Conservation (phyloP, 305 asterid species). For the Rubia peregrina region DNA sequence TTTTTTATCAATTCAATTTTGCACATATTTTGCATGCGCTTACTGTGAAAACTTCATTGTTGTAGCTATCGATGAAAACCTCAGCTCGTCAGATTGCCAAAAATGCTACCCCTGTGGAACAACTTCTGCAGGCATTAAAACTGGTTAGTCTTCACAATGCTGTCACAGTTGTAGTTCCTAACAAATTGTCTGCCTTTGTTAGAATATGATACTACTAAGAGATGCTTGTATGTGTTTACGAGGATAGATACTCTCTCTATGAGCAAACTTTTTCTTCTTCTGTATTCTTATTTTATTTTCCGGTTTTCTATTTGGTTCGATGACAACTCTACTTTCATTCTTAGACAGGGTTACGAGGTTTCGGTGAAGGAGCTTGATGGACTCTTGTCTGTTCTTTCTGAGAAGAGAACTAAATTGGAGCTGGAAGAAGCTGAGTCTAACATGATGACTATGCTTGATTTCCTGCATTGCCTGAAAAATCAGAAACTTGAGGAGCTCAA, state of each 20-base stretch:
- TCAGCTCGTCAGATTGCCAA: conserved; percentile 69
- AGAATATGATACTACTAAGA: background rate
- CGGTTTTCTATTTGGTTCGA: conserved; percentile 19
- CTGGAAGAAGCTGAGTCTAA: conserved; percentile 90
- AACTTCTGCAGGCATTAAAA: conserved; percentile 60
- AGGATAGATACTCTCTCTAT: background rate
- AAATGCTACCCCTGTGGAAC: conserved; percentile 71
- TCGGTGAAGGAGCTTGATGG: conserved; percentile 72
- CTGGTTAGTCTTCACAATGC: conserved; percentile 49
- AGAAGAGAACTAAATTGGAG: conserved; percentile 89
- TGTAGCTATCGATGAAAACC: conserved; percentile 73
- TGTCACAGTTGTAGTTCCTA: background rate
- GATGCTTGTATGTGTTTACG: background rate
- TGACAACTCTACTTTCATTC: conserved; percentile 33
- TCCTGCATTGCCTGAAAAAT: conserved; percentile 62
- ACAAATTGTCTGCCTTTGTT: background rate
- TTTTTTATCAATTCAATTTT: too few relatives aligned
- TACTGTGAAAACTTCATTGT: conserved; percentile 13
- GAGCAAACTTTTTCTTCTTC: background rate
- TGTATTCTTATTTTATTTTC: background rate
- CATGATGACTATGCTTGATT: conserved; percentile 65
- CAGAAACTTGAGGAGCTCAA: conserved; percentile 76
- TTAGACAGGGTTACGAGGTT: conserved; percentile 84
- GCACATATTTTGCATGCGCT: background rate
- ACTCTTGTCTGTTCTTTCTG: conserved; percentile 63